Percentiles rank a stretch among this genome's conserved stretches.
Evolutionary conservation across 164 flowering plant species (phyloP).

Genomic region (Litsea cubeba): DNA sequence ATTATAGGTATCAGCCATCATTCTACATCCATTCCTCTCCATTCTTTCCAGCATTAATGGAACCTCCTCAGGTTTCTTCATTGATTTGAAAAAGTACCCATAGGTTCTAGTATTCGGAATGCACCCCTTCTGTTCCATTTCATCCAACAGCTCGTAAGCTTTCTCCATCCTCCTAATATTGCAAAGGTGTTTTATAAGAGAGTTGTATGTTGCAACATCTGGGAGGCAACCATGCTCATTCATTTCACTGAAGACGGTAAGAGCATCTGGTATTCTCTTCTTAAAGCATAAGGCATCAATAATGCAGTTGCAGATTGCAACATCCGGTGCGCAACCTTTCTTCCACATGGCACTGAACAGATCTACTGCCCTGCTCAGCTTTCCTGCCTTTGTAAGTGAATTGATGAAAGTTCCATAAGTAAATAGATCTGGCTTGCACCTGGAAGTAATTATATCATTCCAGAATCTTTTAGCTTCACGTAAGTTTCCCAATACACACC

Average conservation of each 20-base stretch:
- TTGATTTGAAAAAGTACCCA: no score
- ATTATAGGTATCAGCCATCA: no score
- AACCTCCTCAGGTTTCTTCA: no score
- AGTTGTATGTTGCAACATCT: conserved; percentile 69
- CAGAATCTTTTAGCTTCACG: conserved; percentile 24
- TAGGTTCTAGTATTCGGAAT: no score
- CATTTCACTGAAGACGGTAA: conserved; percentile 64
- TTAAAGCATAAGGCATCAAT: conserved; percentile 90
- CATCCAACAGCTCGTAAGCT: no score
- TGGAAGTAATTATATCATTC: conserved; percentile 44
- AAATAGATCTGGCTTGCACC: conserved; percentile 52
- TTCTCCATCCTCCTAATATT: no score
- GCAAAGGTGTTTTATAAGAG: conserved; percentile 40
- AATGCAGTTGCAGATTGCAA: conserved; percentile 68
- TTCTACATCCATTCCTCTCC: no score
- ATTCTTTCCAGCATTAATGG: no score
- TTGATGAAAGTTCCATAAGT: conserved; percentile 79
- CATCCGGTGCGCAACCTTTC: conserved; percentile 64
- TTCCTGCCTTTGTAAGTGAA: conserved; percentile 67
- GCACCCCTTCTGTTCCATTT: no score
- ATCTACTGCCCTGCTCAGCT: conserved; percentile 50
- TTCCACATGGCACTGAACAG: conserved; percentile 75
- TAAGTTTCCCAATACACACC: conserved; percentile 73
- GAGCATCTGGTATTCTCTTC: conserved; percentile 81
- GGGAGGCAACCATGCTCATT: conserved; percentile 52